A percentile compares a stretch with the other conserved stretches of the same genome.
Conservation (phyloP, 2,329 filamentous ascomycete genomes). For the Exophiala calicioides region DNA sequence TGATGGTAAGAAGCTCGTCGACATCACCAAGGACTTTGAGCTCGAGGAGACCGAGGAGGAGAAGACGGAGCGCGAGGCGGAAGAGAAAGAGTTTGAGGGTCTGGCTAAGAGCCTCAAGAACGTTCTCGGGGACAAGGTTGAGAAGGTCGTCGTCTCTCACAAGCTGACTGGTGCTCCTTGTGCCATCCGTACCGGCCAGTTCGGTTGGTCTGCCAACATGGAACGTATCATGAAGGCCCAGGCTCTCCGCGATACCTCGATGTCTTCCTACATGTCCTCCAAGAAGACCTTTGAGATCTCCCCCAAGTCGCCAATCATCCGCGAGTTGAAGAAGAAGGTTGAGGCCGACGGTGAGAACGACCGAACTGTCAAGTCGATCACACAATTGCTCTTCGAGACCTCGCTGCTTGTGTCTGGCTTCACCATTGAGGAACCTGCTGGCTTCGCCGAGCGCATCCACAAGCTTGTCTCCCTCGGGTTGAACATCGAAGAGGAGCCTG, state of each 20-base stretch:
- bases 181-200: conserved; percentile 98
- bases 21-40: conserved; percentile 99
- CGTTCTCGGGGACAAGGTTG: conserved; percentile 97
- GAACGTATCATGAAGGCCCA: conserved; percentile 99
- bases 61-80: conserved; percentile 90
- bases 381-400: conserved; percentile 97
- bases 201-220: conserved; percentile 99
- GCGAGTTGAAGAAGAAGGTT: conserved; percentile 99
- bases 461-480: conserved; percentile 97
- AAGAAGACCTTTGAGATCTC: conserved; percentile 99
- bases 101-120: conserved; percentile 98
- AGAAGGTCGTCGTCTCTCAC: conserved; percentile 99
- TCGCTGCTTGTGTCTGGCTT: conserved; percentile 98
- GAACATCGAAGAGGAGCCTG: conserved; percentile 93
- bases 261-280: conserved; percentile 99
- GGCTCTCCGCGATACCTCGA: conserved; percentile 98
- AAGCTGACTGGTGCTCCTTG: conserved; percentile 93
- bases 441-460: conserved; percentile 98
- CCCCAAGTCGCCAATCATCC: conserved; percentile 95
- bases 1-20: conserved; percentile 99
- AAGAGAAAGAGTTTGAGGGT: conserved; percentile 97
- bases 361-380: conserved; percentile 98
- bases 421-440: conserved; percentile 98
- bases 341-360: conserved; percentile 97
- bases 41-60: conserved; percentile 99